These are phyloP conservation scores for Paramecium tetraurelia DNA, from an alignment of 73 alveolate genomes.

Conservation along the genomic window DNA sequence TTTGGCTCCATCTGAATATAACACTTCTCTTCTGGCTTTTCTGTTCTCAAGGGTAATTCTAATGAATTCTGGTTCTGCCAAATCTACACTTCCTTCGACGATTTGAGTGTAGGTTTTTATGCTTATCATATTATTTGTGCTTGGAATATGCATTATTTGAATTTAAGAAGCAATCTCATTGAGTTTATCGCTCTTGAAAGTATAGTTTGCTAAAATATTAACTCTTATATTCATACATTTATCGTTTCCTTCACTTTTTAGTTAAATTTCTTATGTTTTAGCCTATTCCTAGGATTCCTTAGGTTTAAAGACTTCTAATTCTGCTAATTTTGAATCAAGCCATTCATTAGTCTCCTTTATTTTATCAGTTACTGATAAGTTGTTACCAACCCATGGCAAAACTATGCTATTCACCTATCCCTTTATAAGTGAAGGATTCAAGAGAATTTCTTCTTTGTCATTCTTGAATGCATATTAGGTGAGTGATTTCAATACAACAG, in stretches of 20 bases:
- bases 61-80: slow-evolving; percentile 59
- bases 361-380: slow-evolving; percentile 29
- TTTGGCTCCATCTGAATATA: slow-evolving; percentile 47
- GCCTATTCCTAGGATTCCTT: not conserved
- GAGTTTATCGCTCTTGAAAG: slow-evolving; percentile 48
- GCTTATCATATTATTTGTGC: slow-evolving; percentile 48
- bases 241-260: not conserved
- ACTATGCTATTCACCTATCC: slow-evolving; percentile 44
- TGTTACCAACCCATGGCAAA: slow-evolving; percentile 41
- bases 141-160: slow-evolving; percentile 57
- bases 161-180: slow-evolving; percentile 60
- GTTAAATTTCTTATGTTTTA: not conserved
- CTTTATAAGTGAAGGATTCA: not conserved
- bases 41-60: slow-evolving; percentile 56
- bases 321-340: slow-evolving; percentile 28
- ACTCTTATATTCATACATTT: not conserved
- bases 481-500: not conserved
- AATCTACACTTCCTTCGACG: slow-evolving; percentile 58
- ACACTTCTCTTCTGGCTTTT: slow-evolving; percentile 61
- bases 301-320: slow-evolving; percentile 41
- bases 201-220: not conserved
- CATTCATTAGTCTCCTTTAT: slow-evolving; percentile 41
- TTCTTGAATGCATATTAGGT: slow-evolving; percentile 41
- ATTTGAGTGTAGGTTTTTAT: slow-evolving; percentile 53
- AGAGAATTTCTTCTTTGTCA: not conserved